A percentile compares a stretch with the other conserved stretches of the same genome.
phyloP scores from a whole-genome alignment of 768 basidiomycete species.

The Cantharellus cinnabarinus region DNA sequence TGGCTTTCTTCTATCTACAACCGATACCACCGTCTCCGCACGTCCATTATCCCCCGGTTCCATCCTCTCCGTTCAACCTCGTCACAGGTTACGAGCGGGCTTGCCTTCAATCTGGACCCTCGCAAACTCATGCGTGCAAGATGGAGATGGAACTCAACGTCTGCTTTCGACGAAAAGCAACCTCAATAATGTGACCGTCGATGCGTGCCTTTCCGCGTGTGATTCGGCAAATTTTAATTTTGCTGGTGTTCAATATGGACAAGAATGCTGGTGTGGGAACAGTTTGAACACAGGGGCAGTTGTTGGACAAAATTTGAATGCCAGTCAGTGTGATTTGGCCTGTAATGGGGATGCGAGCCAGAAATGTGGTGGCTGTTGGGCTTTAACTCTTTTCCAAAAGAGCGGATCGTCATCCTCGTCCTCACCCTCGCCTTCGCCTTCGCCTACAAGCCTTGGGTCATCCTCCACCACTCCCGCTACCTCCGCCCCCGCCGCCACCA shows the following conservation, averaged over 20 bases:
- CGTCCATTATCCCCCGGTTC: neutral
- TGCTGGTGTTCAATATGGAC: constrained; percentile 6
- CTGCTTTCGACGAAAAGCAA: neutral
- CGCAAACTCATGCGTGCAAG: neutral
- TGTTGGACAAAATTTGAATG: neutral
- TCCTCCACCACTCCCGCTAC: too few species aligned
- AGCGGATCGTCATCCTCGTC: neutral
- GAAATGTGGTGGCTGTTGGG: neutral
- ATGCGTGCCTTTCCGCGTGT: neutral
- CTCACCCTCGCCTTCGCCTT: neutral
- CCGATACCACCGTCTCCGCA: neutral
- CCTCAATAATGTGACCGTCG: neutral
- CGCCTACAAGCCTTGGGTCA: neutral
- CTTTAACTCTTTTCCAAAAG: neutral
- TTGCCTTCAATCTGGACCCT: neutral
- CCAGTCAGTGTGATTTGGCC: neutral
- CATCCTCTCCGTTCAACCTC: neutral
- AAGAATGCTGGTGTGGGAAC: constrained; percentile 8
- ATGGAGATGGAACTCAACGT: neutral
- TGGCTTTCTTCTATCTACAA: neutral
- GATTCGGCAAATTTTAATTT: neutral
- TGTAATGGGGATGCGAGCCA: neutral
- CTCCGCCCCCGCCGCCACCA: too few species aligned
- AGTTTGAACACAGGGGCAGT: neutral
- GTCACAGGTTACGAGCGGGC: neutral